phyloP scores from a whole-genome alignment of 345 rosid species.

The Hibiscus trionum region DNA sequence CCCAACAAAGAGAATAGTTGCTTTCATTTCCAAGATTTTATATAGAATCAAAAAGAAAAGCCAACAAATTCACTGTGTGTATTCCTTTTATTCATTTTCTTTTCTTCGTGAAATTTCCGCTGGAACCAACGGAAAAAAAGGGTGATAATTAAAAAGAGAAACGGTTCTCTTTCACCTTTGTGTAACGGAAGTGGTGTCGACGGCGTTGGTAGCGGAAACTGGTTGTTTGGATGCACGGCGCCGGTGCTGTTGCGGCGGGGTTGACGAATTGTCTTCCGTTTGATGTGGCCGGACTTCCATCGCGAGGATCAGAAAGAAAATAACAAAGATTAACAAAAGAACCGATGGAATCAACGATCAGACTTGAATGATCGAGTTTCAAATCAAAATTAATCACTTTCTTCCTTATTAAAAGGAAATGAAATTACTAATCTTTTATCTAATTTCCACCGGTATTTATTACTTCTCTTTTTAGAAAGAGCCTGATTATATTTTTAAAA shows the following conservation, averaged over 20 bases:
- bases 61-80: too few relatives aligned
- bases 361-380: not conserved
- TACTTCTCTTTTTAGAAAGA: too few relatives aligned
- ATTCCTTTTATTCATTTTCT: too few relatives aligned
- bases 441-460: too few relatives aligned
- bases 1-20: too few relatives aligned
- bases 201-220: constrained; percentile 22
- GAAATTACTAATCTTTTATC: not conserved
- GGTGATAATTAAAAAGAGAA: not conserved
- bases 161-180: constrained; percentile 27
- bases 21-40: not conserved
- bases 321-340: too few relatives aligned
- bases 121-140: constrained; percentile 4
- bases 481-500: too few relatives aligned
- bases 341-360: too few relatives aligned
- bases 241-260: constrained; percentile 21
- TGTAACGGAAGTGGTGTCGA: constrained; percentile 45
- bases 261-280: constrained; percentile 33
- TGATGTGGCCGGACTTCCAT: constrained; percentile 50
- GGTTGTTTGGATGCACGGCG: constrained; percentile 40
- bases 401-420: not conserved
- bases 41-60: too few relatives aligned
- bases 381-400: not conserved
- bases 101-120: not conserved
- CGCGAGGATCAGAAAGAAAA: not conserved